Percentiles rank a stretch among this genome's conserved stretches.
These are phyloP conservation scores for Saturnispora serradocipensis DNA, from an alignment of 805 yeast species.

Conservation along the genomic window DNA sequence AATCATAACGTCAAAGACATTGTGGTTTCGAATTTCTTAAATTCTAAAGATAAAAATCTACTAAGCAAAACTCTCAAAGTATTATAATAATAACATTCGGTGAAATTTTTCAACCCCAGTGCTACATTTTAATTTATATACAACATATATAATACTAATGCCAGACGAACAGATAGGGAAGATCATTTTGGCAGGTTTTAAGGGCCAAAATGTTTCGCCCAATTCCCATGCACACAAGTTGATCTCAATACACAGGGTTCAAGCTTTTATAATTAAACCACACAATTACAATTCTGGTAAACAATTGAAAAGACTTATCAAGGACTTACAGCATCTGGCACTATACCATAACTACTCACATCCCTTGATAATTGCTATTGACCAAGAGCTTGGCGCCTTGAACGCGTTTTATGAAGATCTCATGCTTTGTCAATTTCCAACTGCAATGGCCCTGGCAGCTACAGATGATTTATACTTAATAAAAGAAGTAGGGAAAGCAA, in stretches of 20 bases:
- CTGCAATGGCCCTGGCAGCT: slow-evolving; percentile 57
- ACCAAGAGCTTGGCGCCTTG: slow-evolving; percentile 58
- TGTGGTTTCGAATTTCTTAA: too few species aligned
- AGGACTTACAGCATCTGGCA: slow-evolving; percentile 48
- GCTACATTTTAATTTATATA: not conserved
- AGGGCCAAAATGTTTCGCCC: slow-evolving; percentile 43
- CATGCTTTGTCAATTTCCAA: slow-evolving; percentile 48
- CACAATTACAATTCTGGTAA: slow-evolving; percentile 42
- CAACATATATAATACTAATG: not conserved
- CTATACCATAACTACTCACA: slow-evolving; percentile 38
- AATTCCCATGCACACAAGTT: slow-evolving; percentile 38
- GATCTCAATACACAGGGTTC: slow-evolving; percentile 41
- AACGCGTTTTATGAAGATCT: slow-evolving; percentile 47
- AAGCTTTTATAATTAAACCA: slow-evolving; percentile 41
- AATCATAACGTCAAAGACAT: not conserved
- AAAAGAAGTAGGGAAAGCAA: slow-evolving; percentile 42
- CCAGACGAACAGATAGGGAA: slow-evolving; percentile 31
- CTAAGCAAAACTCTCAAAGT: not conserved
- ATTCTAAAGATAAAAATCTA: not conserved
- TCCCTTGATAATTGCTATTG: slow-evolving; percentile 49
- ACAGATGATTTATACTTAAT: slow-evolving; percentile 41
- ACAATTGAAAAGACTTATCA: slow-evolving; percentile 41
- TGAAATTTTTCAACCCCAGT: not conserved
- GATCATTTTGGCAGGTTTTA: slow-evolving; percentile 50
- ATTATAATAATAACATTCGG: not conserved